Conservation (phyloP, 257 asterid genomes). For the Rhazya stricta region DNA sequence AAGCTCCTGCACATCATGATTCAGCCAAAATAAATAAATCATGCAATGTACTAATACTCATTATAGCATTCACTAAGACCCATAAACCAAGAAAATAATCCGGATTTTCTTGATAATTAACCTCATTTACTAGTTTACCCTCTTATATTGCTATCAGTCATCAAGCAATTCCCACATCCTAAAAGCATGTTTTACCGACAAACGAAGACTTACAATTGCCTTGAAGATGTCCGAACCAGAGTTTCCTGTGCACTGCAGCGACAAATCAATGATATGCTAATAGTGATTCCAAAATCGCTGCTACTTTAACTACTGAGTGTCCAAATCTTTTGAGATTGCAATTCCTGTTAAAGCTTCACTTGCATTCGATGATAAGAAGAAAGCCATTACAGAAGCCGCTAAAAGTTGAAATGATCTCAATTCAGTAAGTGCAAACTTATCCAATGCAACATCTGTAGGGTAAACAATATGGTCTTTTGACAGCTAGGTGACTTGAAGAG, state of each 20-base stretch:
- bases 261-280: constrained; percentile 1
- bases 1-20: background rate
- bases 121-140: background rate
- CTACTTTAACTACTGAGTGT: background rate
- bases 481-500: background rate
- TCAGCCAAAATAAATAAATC: background rate
- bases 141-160: background rate
- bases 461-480: background rate
- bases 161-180: background rate
- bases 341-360: background rate
- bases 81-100: background rate
- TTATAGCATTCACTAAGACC: background rate
- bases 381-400: background rate
- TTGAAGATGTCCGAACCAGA: background rate
- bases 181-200: background rate
- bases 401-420: background rate
- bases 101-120: background rate
- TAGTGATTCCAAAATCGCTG: background rate
- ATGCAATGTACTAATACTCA: background rate
- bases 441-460: background rate
- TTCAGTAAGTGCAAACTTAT: background rate
- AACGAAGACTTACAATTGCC: background rate
- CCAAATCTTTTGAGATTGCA: background rate
- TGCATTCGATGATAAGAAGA: background rate
- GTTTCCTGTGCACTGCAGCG: background rate